A percentile compares a stretch with the other conserved stretches of the same genome.
These are phyloP conservation scores for Corymbia maculata DNA, from an alignment of 345 rosid genomes.

Conservation along the genomic window DNA sequence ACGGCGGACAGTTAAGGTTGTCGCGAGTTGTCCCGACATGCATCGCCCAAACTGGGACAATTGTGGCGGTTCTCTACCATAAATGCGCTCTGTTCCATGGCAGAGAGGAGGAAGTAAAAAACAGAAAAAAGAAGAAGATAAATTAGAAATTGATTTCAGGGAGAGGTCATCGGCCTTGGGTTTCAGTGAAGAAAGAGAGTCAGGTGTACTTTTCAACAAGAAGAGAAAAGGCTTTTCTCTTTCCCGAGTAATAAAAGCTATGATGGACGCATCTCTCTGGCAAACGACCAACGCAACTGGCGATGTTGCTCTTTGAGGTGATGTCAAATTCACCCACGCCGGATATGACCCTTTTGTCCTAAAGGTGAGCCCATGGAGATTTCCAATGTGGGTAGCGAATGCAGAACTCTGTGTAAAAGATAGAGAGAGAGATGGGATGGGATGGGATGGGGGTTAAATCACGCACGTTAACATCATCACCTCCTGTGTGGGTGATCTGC, in stretches of 20 bases:
- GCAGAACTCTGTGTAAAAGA: neutral
- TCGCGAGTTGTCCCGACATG: conserved; percentile 30
- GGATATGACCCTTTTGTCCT: neutral
- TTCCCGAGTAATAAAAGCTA: neutral
- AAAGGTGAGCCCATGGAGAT: neutral
- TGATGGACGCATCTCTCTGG: neutral
- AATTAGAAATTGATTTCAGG: neutral
- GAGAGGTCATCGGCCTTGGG: neutral
- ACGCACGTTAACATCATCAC: neutral
- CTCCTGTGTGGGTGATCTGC: neutral
- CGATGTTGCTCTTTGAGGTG: neutral
- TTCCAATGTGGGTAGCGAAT: neutral
- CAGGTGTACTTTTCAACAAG: neutral
- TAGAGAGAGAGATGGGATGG: neutral
- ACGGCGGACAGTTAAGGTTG: conserved; percentile 39
- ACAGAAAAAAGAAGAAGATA: neutral
- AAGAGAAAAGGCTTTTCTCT: neutral
- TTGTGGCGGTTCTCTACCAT: neutral
- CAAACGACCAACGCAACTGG: neutral
- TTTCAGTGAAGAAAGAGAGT: neutral
- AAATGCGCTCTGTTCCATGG: neutral
- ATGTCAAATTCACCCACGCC: neutral
- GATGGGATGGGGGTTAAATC: neutral
- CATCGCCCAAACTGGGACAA: neutral
- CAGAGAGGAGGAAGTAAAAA: neutral